Evolutionary conservation across 345 rosid species (phyloP).

Genomic region (Populus alba): DNA sequence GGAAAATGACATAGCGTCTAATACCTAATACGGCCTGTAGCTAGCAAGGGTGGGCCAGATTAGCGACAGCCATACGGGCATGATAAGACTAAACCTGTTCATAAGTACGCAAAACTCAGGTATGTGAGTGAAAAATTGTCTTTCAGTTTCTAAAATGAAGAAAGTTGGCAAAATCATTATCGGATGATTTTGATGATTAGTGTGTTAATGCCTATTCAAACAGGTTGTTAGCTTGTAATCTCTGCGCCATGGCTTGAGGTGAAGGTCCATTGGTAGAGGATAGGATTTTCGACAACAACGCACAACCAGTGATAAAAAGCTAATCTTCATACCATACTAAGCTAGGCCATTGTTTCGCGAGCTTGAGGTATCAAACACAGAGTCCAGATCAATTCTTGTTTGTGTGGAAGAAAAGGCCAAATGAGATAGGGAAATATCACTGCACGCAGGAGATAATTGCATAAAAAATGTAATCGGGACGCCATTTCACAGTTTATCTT

Average conservation of each 20-base stretch:
- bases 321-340: not conserved
- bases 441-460: not conserved
- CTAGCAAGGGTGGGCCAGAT: not conserved
- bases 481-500: not conserved
- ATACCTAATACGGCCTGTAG: not conserved
- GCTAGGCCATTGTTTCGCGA: not conserved
- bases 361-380: not conserved
- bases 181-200: not conserved
- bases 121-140: not conserved
- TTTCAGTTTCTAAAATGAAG: not conserved
- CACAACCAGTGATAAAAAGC: not conserved
- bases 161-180: slow-evolving; percentile 3
- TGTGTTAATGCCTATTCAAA: not conserved
- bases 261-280: not conserved
- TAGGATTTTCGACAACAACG: too few relatives aligned
- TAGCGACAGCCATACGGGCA: slow-evolving; percentile 4
- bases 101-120: not conserved
- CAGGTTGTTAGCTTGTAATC: slow-evolving; percentile 5
- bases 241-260: not conserved
- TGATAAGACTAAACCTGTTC: slow-evolving; percentile 5
- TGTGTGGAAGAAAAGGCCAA: not conserved
- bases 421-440: not conserved
- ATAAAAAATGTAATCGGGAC: not conserved
- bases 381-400: not conserved
- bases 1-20: slow-evolving; percentile 8